Evolutionary conservation across 306 rosid genomes (phyloP).

Genomic region (Gastrolobium bilobum): DNA sequence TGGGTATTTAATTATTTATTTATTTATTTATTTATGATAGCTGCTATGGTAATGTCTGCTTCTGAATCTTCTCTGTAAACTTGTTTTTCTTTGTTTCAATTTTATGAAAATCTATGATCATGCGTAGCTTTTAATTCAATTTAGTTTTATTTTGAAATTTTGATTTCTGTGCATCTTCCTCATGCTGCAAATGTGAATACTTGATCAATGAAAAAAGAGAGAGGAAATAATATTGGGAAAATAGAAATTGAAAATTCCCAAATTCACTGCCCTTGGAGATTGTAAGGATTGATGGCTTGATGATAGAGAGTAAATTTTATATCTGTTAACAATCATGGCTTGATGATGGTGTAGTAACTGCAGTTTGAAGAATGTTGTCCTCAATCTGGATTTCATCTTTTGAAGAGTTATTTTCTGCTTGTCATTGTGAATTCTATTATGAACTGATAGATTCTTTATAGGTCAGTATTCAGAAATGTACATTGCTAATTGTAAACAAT

Average conservation of each 20-base stretch:
- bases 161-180: neutral
- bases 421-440: neutral
- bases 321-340: neutral
- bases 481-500: constrained; percentile 1
- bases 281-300: constrained; percentile 19
- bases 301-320: neutral
- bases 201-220: neutral
- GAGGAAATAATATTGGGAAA: neutral
- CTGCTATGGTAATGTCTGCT: neutral
- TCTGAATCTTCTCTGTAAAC: constrained; percentile 13
- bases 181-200: constrained; percentile 1
- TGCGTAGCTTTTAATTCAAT: neutral
- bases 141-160: neutral
- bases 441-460: constrained; percentile 1
- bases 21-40: neutral
- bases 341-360: neutral
- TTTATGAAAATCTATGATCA: neutral
- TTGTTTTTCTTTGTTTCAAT: neutral
- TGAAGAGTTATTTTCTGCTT: constrained; percentile 30
- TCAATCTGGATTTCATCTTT: constrained; percentile 1
- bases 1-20: neutral
- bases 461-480: constrained; percentile 2
- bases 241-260: neutral
- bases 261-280: neutral
- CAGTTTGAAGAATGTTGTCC: neutral